Percentiles rank a stretch among this genome's conserved stretches.
phyloP scores from a whole-genome alignment of 1,284 basidiomycete genomes.

The Pyrrhoderma lamaoense region DNA sequence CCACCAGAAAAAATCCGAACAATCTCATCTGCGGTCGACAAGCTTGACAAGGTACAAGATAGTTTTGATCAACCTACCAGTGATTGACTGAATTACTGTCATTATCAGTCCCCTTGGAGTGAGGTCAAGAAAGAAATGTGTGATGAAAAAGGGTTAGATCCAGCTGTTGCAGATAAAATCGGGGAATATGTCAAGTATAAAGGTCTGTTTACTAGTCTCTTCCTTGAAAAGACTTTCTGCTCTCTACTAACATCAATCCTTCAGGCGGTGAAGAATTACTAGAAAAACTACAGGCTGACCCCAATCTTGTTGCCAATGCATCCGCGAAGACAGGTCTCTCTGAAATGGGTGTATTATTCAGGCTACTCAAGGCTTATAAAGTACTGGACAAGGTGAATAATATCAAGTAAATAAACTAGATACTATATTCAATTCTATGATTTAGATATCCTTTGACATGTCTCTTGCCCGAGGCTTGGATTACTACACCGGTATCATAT shows the following conservation, averaged over 20 bases:
- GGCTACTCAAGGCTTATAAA: conserved; percentile 76
- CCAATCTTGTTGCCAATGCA: conserved; percentile 59
- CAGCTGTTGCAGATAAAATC: conserved; percentile 86
- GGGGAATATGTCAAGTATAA: conserved; percentile 96
- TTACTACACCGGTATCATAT: conserved; percentile 99
- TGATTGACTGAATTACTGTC: conserved; percentile 4
- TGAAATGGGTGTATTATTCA: conserved; percentile 90
- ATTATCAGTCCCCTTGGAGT: conserved; percentile 74
- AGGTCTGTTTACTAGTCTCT: conserved; percentile 40
- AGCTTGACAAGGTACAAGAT: conserved; percentile 83
- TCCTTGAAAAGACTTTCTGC: no score
- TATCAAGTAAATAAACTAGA: background rate
- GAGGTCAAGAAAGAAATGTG: conserved; percentile 97
- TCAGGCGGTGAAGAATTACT: conserved; percentile 77
- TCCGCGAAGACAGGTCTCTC: conserved; percentile 78
- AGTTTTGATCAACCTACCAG: background rate
- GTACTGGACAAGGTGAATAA: conserved; percentile 65
- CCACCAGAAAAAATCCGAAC: conserved; percentile 84
- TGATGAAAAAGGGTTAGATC: conserved; percentile 86
- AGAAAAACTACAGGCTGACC: conserved; percentile 64
- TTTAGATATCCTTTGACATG: conserved; percentile 89
- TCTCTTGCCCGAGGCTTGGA: conserved; percentile 94
- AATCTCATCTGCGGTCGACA: conserved; percentile 98
- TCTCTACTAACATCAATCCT: background rate
- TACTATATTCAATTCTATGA: conserved; percentile 11